These are phyloP conservation scores for Rhodotorula babjevae DNA, from an alignment of 768 basidiomycete species.

Conservation along the genomic window DNA sequence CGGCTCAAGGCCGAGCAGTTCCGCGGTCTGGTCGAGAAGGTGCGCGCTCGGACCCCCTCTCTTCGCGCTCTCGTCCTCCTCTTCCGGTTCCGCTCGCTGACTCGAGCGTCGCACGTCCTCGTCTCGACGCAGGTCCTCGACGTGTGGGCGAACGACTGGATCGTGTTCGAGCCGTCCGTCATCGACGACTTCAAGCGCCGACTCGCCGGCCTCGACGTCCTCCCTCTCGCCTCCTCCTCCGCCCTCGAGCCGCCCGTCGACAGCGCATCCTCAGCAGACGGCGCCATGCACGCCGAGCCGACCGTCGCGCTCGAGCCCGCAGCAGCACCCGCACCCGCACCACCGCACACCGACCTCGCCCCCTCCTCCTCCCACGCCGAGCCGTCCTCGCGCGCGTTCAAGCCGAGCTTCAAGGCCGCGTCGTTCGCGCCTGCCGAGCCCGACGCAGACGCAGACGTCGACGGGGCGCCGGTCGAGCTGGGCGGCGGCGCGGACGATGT, in stretches of 20 bases:
- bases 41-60: neutral
- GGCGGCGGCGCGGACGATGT: conserved; percentile 18
- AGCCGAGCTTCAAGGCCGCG: conserved; percentile 12
- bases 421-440: conserved; percentile 29
- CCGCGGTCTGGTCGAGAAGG: conserved; percentile 74
- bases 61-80: neutral
- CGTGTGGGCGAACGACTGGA: conserved; percentile 93
- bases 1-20: conserved; percentile 94
- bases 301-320: neutral
- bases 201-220: conserved; percentile 29
- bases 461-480: neutral
- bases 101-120: neutral
- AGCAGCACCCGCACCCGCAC: no score
- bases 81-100: neutral
- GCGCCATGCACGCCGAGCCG: neutral
- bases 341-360: no score
- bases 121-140: conserved; percentile 61
- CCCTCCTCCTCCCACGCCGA: neutral
- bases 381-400: neutral
- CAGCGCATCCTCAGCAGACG: neutral
- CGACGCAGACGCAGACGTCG: conserved; percentile 48
- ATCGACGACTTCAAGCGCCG: conserved; percentile 54
- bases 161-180: conserved; percentile 77
- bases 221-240: neutral
- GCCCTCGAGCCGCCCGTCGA: neutral